phyloP scores from a whole-genome alignment of 768 basidiomycete species.

The Rhodotorula diobovata region DNA sequence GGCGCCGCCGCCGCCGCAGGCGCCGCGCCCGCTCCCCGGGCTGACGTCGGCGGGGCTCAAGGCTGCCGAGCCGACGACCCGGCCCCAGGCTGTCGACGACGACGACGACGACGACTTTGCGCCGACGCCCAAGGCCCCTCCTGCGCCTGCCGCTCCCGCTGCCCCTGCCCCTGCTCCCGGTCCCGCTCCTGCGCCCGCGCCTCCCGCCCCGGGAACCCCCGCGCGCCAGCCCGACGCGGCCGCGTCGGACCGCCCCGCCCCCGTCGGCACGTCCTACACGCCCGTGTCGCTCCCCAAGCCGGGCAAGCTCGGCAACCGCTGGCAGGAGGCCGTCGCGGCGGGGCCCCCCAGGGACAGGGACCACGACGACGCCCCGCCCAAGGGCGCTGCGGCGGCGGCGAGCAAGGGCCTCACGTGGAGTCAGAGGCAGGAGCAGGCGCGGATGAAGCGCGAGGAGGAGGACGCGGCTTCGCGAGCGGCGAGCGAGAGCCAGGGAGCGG shows the following conservation, averaged over 20 bases:
- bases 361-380: slow-evolving; percentile 62
- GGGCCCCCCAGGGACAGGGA: no score
- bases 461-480: slow-evolving; percentile 51
- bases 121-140: slow-evolving; percentile 49
- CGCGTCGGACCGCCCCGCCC: slow-evolving; percentile 58
- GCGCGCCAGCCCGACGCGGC: slow-evolving; percentile 45
- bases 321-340: slow-evolving; percentile 43
- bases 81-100: slow-evolving; percentile 49
- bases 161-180: slow-evolving; percentile 44
- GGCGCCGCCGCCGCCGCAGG: slow-evolving; percentile 30
- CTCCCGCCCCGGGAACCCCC: slow-evolving; percentile 18
- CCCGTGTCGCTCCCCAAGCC: slow-evolving; percentile 80
- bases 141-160: slow-evolving; percentile 53
- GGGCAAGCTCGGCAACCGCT: slow-evolving; percentile 80
- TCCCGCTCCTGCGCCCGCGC: no score
- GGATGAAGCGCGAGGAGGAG: slow-evolving; percentile 77
- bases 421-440: slow-evolving; percentile 84
- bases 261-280: slow-evolving; percentile 76
- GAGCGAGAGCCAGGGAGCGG: no score
- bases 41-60: slow-evolving; percentile 43
- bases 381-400: slow-evolving; percentile 68
- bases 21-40: slow-evolving; percentile 49
- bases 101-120: slow-evolving; percentile 23
- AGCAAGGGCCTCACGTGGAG: slow-evolving; percentile 71
- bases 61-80: slow-evolving; percentile 52